These are phyloP conservation scores for Penicillium verhagenii DNA, from an alignment of 495 filamentous ascomycete genomes.

Conservation along the genomic window DNA sequence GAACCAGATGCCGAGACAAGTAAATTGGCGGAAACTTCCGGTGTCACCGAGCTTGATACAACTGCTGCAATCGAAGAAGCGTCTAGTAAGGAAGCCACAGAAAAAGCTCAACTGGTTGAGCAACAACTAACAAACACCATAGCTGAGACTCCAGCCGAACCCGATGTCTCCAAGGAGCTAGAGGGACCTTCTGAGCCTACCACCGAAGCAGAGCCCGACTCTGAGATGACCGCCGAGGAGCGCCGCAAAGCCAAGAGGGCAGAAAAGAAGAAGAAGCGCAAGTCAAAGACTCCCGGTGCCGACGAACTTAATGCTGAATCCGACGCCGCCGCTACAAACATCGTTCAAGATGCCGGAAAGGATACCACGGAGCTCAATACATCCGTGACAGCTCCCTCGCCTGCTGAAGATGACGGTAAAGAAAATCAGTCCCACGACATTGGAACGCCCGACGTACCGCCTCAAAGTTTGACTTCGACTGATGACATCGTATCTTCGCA, in stretches of 20 bases:
- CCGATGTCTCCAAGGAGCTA: conserved; percentile 3
- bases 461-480: conserved; percentile 48
- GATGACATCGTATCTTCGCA: conserved; percentile 51
- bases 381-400: conserved; percentile 36
- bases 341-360: conserved; percentile 20
- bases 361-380: conserved; percentile 24
- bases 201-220: conserved; percentile 26
- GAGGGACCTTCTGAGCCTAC: conserved; percentile 12
- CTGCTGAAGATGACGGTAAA: conserved; percentile 52
- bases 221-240: conserved; percentile 35
- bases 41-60: conserved; percentile 7
- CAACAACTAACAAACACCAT: not conserved
- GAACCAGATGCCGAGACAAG: not conserved
- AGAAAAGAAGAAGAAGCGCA: conserved; percentile 47
- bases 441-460: conserved; percentile 33
- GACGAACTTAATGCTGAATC: conserved; percentile 10
- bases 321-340: conserved; percentile 10
- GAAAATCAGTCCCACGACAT: conserved; percentile 50
- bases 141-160: conserved; percentile 9
- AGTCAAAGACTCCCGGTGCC: conserved; percentile 29
- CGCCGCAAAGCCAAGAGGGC: conserved; percentile 43
- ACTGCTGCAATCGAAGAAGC: conserved; percentile 1
- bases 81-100: conserved; percentile 7
- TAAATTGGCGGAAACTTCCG: not conserved
- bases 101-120: conserved; percentile 4